phyloP scores from a whole-genome alignment of 2,329 filamentous ascomycete genomes.

The Spiromastix sp. region DNA sequence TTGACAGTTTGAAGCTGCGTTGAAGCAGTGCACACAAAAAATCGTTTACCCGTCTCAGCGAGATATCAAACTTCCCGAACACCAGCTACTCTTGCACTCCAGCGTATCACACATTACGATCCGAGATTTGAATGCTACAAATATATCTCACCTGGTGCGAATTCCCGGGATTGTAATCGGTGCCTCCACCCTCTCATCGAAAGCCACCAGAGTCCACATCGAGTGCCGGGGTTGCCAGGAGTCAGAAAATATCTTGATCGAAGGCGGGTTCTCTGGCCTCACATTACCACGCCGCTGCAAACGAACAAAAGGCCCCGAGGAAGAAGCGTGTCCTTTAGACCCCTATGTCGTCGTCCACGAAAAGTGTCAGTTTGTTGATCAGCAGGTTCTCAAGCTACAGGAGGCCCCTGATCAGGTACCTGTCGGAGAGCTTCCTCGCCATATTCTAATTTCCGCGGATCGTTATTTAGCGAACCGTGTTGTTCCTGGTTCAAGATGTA shows the following conservation, averaged over 20 bases:
- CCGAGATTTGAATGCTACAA: slow-evolving; percentile 82
- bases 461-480: slow-evolving; percentile 91
- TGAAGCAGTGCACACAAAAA: slow-evolving; percentile 83
- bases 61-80: slow-evolving; percentile 65
- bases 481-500: slow-evolving; percentile 88
- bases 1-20: slow-evolving; percentile 71
- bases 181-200: slow-evolving; percentile 91
- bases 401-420: slow-evolving; percentile 96
- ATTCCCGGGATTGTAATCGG: slow-evolving; percentile 97
- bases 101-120: slow-evolving; percentile 85
- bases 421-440: slow-evolving; percentile 86
- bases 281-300: slow-evolving; percentile 72
- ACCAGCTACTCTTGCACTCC: slow-evolving; percentile 91
- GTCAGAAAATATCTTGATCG: slow-evolving; percentile 57
- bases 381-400: slow-evolving; percentile 95
- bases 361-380: slow-evolving; percentile 87
- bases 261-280: slow-evolving; percentile 79
- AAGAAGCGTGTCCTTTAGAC: slow-evolving; percentile 76
- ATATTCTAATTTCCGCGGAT: slow-evolving; percentile 94
- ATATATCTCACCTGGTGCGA: slow-evolving; percentile 86
- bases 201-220: slow-evolving; percentile 77
- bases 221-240: slow-evolving; percentile 81
- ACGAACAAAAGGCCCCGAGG: slow-evolving; percentile 47
- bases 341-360: slow-evolving; percentile 96
- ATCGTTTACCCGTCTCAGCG: slow-evolving; percentile 76